Base-by-base conservation (phyloP, 768 basidiomycete genomes). In the Mycena galopus region DNA sequence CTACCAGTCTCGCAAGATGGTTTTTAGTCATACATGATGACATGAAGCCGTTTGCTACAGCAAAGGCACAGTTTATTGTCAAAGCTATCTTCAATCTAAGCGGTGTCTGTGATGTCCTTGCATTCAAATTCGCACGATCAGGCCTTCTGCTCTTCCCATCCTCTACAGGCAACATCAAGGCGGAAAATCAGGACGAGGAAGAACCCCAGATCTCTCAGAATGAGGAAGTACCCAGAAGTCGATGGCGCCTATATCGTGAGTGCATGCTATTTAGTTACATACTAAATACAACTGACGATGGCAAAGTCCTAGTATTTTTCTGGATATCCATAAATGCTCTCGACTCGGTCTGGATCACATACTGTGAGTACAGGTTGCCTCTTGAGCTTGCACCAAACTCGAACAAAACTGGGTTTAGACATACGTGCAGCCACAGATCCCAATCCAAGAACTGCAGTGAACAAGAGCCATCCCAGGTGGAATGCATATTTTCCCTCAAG, bases 21-120 rank as follows among this genome's bases (percentile, higher is more conserved):
- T 73, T 73, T 44, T 16, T 62, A 10, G 50, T 67, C 10, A 58
- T 64, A 3, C 67, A 69, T 30, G 65, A 30, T 0, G 72, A 68
- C 37, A 61, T 57, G 12, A 73, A 73, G 29, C 66, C 66, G 0
- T 73, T 73, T 53, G 67, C 72, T 4, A 39, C 60, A 8, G 53
- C 62, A 32, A 67, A 66, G 19, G 65, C 59, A 2, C 72, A 73
- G 19, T 67, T 62, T 14, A 55, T 64, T 29, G 33, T 69, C 47
- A 69, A 69, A 37, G 67, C 11, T 1, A 73, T 73, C 25, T 73
- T 73, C 61, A 73, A 60, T 23, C 32, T 73, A 27, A 73, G 72
- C 53, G 72, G 72, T 0, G 29, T 69, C 7, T 56, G 21, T 21
- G 72, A 73, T 47, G 61, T 56, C 32, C 9, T 68, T 4, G 72